phyloP scores from a whole-genome alignment of 2,329 filamentous ascomycete genomes.

The Tolypocladium inflatum region DNA sequence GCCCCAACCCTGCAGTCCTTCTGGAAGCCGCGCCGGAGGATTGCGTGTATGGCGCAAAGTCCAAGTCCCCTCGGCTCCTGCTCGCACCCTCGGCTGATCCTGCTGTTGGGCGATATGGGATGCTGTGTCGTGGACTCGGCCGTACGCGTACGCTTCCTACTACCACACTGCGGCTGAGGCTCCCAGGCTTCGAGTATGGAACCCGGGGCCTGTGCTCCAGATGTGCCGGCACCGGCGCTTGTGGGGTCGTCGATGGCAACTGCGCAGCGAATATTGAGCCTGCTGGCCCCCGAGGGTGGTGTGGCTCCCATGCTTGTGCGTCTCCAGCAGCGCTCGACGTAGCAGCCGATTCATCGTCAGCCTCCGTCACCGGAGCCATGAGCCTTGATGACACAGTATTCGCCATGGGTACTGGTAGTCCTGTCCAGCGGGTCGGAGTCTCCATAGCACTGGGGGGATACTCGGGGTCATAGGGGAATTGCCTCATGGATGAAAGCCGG shows the following conservation, averaged over 20 bases:
- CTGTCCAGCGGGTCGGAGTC: slow-evolving; percentile 38
- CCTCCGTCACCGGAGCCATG: slow-evolving; percentile 21
- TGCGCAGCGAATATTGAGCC: not conserved
- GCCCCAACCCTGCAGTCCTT: not conserved
- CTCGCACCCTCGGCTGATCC: not conserved
- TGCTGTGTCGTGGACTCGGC: not conserved
- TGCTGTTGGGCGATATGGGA: not conserved
- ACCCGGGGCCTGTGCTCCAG: not conserved
- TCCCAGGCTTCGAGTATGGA: not conserved
- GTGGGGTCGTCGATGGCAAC: slow-evolving; percentile 12
- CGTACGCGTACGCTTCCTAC: not conserved
- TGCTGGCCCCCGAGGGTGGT: not conserved
- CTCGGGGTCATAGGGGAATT: slow-evolving; percentile 11
- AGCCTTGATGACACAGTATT: slow-evolving; percentile 16
- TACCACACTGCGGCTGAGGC: not conserved
- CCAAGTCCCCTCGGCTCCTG: not conserved
- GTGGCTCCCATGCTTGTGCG: not conserved
- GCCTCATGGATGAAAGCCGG: slow-evolving; percentile 12
- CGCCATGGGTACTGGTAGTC: slow-evolving; percentile 26
- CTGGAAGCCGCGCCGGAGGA: not conserved
- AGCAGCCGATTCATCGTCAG: slow-evolving; percentile 13
- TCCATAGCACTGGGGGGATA: slow-evolving; percentile 16
- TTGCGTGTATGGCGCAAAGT: not conserved
- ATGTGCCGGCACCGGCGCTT: slow-evolving; percentile 8
- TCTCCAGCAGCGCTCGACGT: slow-evolving; percentile 5